These are phyloP conservation scores for Solanum okadae DNA, from an alignment of 257 asterid species.

Conservation along the genomic window DNA sequence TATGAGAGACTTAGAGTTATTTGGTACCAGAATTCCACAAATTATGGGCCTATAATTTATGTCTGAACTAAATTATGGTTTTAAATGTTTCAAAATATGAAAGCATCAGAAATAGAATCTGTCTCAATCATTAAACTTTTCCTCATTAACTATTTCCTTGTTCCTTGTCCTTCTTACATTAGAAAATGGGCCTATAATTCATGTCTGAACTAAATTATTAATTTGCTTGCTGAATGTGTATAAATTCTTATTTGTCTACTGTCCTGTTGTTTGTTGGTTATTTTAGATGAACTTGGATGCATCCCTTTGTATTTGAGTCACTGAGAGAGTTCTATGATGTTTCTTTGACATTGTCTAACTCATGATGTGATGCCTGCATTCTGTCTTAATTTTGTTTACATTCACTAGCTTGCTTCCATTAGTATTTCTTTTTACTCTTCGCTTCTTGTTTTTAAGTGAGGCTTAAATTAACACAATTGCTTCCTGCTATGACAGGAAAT, in stretches of 20 bases:
- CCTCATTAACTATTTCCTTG: neutral
- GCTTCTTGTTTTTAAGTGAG: neutral
- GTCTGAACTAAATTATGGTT: neutral
- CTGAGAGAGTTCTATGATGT: neutral
- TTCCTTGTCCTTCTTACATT: neutral
- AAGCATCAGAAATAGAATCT: neutral
- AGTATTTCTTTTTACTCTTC: neutral
- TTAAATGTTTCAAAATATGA: neutral
- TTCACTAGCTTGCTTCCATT: neutral
- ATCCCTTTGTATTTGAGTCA: neutral
- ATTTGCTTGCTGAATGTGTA: neutral
- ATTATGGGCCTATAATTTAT: neutral
- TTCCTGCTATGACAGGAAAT: constrained; percentile 46
- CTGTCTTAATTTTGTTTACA: neutral
- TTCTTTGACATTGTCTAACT: neutral
- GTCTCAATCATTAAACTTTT: neutral
- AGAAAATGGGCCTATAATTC: neutral
- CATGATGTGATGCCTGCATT: neutral
- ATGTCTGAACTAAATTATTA: neutral
- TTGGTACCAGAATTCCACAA: neutral
- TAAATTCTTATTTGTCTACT: neutral
- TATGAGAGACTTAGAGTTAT: neutral
- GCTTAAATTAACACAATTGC: constrained; percentile 1
- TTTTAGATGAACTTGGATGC: neutral
- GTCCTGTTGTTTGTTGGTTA: neutral